Percentiles rank a stretch among this genome's conserved stretches.
Conservation (phyloP, 176 grass and related monocot species). For the Oryza australiensis region DNA sequence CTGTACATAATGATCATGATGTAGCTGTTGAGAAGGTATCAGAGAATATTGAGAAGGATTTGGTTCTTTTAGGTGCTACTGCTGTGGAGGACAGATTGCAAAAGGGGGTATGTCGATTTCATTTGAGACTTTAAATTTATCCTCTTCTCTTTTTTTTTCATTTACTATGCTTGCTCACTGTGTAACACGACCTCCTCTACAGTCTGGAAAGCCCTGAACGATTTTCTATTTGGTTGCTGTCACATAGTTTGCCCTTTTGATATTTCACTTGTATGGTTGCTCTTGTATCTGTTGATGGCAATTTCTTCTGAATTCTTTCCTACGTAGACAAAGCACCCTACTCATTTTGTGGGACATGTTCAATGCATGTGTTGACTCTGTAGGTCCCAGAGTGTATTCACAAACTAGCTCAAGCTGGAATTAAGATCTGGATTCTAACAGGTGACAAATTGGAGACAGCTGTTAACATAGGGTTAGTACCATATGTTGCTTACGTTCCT, state of each 20-base stretch:
- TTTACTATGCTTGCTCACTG: neutral
- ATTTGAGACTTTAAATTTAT: neutral
- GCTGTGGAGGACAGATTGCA: conserved; percentile 97
- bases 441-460: conserved; percentile 98
- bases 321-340: neutral
- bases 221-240: neutral
- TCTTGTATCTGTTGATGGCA: neutral
- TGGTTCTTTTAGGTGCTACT: conserved; percentile 87
- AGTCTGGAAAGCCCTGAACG: neutral
- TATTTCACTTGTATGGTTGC: conserved; percentile 18
- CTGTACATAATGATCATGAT: conserved; percentile 67
- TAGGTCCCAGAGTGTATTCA: conserved; percentile 97
- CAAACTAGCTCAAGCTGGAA: conserved; percentile 94
- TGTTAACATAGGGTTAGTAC: conserved; percentile 89
- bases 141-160: neutral
- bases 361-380: conserved; percentile 16
- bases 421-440: conserved; percentile 95
- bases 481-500: conserved; percentile 9
- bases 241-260: neutral
- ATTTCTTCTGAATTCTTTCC: conserved; percentile 11
- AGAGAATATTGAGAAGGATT: conserved; percentile 73
- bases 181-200: neutral
- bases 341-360: neutral
- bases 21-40: conserved; percentile 72
- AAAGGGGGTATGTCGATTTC: conserved; percentile 62